phyloP scores from a whole-genome alignment of 2,329 filamentous ascomycete genomes.

The Talaromyces verruculosus region DNA sequence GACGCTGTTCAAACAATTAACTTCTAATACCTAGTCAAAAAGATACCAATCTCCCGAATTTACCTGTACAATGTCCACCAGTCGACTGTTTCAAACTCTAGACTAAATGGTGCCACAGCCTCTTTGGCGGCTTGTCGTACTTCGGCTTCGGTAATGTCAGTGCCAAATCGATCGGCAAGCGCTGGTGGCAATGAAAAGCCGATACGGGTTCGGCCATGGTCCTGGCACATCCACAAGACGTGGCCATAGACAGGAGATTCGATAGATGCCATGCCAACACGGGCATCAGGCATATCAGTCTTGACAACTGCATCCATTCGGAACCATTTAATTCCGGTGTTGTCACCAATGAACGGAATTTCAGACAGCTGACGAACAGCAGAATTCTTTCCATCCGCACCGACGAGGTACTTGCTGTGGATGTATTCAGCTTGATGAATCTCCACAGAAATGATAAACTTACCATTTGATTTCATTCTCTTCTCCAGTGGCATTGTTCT shows the following conservation, averaged over 20 bases:
- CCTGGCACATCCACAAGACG: conserved; percentile 6
- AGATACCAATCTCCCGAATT: background rate
- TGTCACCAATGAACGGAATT: background rate
- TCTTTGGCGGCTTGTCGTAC: conserved; percentile 3
- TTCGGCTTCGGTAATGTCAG: conserved; percentile 2
- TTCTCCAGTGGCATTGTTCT: background rate
- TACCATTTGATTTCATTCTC: background rate
- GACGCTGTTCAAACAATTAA: background rate
- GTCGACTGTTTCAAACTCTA: background rate
- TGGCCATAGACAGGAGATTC: background rate
- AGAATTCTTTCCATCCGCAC: conserved; percentile 3
- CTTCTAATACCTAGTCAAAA: background rate
- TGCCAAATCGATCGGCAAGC: background rate
- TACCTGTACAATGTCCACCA: conserved; percentile 4
- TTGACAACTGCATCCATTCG: background rate
- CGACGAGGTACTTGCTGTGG: background rate
- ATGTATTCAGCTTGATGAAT: background rate
- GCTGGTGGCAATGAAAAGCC: background rate
- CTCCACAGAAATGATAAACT: background rate
- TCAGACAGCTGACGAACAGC: background rate
- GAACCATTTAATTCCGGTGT: conserved; percentile 2
- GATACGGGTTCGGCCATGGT: conserved; percentile 2
- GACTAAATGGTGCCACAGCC: conserved; percentile 1
- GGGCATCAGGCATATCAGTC: conserved; percentile 5
- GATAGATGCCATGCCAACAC: background rate